These are phyloP conservation scores for Capsicum rhomboideum DNA, from an alignment of 257 asterid genomes.

Conservation along the genomic window DNA sequence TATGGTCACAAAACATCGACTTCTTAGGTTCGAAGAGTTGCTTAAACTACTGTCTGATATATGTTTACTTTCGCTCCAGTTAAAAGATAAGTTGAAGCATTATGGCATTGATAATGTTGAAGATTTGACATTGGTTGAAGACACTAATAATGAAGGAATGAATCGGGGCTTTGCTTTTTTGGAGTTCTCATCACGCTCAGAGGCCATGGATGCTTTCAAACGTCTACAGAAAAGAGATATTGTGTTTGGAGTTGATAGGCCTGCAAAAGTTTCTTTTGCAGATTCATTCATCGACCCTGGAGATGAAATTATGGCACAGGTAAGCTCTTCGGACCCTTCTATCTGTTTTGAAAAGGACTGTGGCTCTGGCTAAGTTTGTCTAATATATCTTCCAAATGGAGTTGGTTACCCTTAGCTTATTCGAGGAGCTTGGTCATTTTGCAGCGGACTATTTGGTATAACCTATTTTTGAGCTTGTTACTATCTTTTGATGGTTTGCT, in stretches of 20 bases:
- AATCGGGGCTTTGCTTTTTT: constrained; percentile 93
- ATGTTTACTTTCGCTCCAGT: constrained; percentile 57
- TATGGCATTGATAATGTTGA: constrained; percentile 72
- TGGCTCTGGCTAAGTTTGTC: neutral
- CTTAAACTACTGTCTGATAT: constrained; percentile 25
- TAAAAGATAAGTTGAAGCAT: constrained; percentile 76
- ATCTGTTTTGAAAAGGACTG: constrained; percentile 6
- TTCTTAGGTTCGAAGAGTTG: constrained; percentile 15
- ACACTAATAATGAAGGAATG: constrained; percentile 59
- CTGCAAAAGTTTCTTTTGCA: constrained; percentile 96
- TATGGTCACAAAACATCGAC: constrained; percentile 16
- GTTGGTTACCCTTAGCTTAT: neutral
- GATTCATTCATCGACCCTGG: constrained; percentile 98
- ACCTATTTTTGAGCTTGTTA: neutral
- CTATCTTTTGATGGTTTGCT: neutral
- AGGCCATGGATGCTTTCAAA: constrained; percentile 98
- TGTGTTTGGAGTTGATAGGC: constrained; percentile 83
- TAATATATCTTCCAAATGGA: neutral
- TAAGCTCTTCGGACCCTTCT: constrained; percentile 27
- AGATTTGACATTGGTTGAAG: constrained; percentile 92
- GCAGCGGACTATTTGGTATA: neutral
- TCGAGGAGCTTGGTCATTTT: neutral
- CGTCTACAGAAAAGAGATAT: constrained; percentile 94
- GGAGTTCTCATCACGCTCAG: constrained; percentile 88
- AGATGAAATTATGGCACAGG: constrained; percentile 99